Base-by-base conservation (phyloP, 2,329 filamentous ascomycete species). In the Pochonia chlamydosporia region DNA sequence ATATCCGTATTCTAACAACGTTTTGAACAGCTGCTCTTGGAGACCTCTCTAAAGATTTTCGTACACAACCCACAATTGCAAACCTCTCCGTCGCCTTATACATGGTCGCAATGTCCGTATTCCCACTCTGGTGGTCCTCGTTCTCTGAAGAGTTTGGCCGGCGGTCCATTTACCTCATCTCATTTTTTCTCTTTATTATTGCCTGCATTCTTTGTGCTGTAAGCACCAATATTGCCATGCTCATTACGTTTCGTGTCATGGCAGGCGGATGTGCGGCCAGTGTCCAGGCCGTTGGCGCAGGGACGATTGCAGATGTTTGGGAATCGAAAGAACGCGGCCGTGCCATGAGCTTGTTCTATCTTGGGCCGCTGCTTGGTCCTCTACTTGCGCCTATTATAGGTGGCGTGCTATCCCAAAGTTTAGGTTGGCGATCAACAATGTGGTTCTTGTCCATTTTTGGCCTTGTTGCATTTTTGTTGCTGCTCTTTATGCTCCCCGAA, bases 91-190 rank as follows among this genome's bases (percentile, higher is more conserved):
- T 93, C 1, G 85, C 88, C 0, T 66, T 92, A 48, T 93, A 91
- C 63, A 89, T 93, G 87, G 72, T 93, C 4, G 72, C 79, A 56
- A 89, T 93, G 87, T 80, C 82, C 47, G 87, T 93, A 37, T 92
- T 90, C 55, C 89, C 89, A 0, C 73, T 95, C 1, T 93, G 88
- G 88, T 93, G 87, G 87, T 89, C 85, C 1, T 84, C 84, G 2
- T 90, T 93, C 59, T 89, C 85, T 7, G 89, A 93, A 56, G 73
- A 72, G 1, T 66, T 81, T 1, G 89, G 89, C 11, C 79, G 89
- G 33, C 79, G 89, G 18, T 83, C 81, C 16, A 85, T 95, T 55
- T 93, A 92, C 61, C 66, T 95, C 26, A 67, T 78, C 28, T 90
- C 86, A 0, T 93, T 93, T 62, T 62, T 74, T 20, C 69, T 92